A percentile compares a stretch with the other conserved stretches of the same genome.
Conservation (phyloP, 2,329 filamentous ascomycete genomes). For the Diaporthe helianthi region DNA sequence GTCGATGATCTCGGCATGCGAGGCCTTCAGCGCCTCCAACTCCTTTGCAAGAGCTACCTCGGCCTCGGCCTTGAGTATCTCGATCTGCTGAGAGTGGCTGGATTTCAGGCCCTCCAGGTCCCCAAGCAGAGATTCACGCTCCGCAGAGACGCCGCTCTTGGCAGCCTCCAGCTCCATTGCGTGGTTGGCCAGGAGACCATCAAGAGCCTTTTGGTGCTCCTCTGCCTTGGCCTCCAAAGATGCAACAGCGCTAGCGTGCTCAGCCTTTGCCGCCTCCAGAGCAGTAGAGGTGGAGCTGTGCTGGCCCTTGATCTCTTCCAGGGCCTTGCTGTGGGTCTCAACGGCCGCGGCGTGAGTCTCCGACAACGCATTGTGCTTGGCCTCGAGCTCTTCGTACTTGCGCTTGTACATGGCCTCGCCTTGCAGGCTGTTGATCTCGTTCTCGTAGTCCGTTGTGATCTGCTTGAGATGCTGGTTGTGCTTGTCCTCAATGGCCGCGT, state of each 20-base stretch:
- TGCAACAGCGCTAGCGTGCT: constrained; percentile 52
- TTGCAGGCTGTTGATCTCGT: constrained; percentile 69
- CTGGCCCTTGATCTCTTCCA: constrained; percentile 52
- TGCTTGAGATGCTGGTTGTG: constrained; percentile 65
- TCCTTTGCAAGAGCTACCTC: constrained; percentile 49
- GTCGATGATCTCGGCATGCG: constrained; percentile 53
- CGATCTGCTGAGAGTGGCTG: constrained; percentile 59
- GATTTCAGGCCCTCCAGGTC: constrained; percentile 63
- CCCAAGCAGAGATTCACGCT: constrained; percentile 54
- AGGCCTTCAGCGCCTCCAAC: constrained; percentile 50
- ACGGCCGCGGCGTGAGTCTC: constrained; percentile 44
- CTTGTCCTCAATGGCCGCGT: constrained; percentile 50
- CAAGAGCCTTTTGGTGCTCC: constrained; percentile 61
- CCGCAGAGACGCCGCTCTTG: constrained; percentile 58
- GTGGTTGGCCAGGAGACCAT: constrained; percentile 62
- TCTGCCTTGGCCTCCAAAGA: constrained; percentile 59
- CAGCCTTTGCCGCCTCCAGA: constrained; percentile 51
- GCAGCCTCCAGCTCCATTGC: constrained; percentile 65
- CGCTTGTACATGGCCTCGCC: constrained; percentile 70
- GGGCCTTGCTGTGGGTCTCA: constrained; percentile 50
- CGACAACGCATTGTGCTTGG: constrained; percentile 59
- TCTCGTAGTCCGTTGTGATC: constrained; percentile 67
- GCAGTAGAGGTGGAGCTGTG: constrained; percentile 54
- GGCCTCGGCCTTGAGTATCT: constrained; percentile 52
- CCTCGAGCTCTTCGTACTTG: constrained; percentile 67